Conservation (phyloP, 768 basidiomycete genomes). For the Podaxis sp. region DNA sequence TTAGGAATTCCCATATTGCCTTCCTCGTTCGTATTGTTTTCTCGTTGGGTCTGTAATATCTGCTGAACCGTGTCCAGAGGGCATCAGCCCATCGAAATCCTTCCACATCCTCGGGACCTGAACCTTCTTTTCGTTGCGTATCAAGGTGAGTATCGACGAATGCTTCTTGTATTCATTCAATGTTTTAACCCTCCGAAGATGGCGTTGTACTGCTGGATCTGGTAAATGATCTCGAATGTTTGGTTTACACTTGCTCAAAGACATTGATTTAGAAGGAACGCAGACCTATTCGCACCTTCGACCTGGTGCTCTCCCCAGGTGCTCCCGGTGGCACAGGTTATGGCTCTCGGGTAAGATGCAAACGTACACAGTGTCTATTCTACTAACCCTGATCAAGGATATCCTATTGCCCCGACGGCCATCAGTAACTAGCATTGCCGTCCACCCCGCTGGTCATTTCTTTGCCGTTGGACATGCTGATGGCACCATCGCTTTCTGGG, state of each 20-base stretch:
- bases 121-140: conserved; percentile 75
- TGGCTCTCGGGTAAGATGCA: conserved; percentile 23
- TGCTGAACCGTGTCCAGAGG: conserved; percentile 26
- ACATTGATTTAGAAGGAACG: conserved; percentile 39
- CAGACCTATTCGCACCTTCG: conserved; percentile 58
- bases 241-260: neutral
- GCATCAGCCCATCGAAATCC: conserved; percentile 54
- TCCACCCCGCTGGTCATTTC: conserved; percentile 74
- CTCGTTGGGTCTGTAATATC: neutral
- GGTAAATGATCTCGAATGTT: conserved; percentile 29
- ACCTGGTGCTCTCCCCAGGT: conserved; percentile 71
- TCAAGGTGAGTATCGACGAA: conserved; percentile 45
- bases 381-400: conserved; percentile 36
- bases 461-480: conserved; percentile 82
- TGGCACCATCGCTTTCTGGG: conserved; percentile 83
- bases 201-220: conserved; percentile 61
- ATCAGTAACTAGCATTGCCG: conserved; percentile 64
- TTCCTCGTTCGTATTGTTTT: conserved; percentile 29
- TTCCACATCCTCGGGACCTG: conserved; percentile 70
- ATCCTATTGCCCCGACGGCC: conserved; percentile 70
- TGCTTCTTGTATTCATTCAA: neutral
- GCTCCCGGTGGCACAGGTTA: conserved; percentile 79
- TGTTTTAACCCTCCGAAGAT: conserved; percentile 34
- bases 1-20: conserved; percentile 33
- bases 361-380: neutral